Conservation (phyloP, 805 yeast species). For the Scheffersomyces ergatensis region DNA sequence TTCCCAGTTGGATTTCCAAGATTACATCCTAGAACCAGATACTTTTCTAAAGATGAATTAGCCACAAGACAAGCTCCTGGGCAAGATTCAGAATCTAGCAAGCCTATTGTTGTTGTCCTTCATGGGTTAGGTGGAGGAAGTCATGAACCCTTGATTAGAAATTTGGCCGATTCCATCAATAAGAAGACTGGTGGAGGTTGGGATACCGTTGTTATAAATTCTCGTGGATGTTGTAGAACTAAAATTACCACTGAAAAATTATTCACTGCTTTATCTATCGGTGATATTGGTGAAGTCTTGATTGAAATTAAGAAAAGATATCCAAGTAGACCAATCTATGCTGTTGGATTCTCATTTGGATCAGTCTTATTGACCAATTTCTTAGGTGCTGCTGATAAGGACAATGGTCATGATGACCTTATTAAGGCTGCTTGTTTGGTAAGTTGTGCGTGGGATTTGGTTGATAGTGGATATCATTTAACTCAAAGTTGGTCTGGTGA, state of each 20-base stretch:
- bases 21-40: conserved; percentile 54
- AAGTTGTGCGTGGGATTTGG: conserved; percentile 77
- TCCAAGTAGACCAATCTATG: conserved; percentile 62
- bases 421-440: conserved; percentile 50
- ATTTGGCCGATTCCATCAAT: conserved; percentile 46
- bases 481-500: conserved; percentile 32
- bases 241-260: conserved; percentile 65
- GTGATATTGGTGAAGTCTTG: conserved; percentile 61
- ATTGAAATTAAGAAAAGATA: conserved; percentile 45
- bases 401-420: conserved; percentile 23
- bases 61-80: conserved; percentile 12
- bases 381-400: conserved; percentile 60
- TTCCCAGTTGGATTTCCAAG: conserved; percentile 33
- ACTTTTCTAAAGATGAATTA: conserved; percentile 47
- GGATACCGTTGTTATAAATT: conserved; percentile 67
- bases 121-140: conserved; percentile 88
- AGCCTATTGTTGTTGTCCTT: conserved; percentile 61
- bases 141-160: conserved; percentile 73
- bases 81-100: conserved; percentile 20
- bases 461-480: conserved; percentile 45
- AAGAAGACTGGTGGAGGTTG: conserved; percentile 32
- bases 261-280: conserved; percentile 70
- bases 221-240: conserved; percentile 76
- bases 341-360: conserved; percentile 82
- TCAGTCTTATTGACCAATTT: conserved; percentile 70